Evolutionary conservation across 352 stramenopile species (phyloP), one percentile per base, ranked within the genome.

Genomic region (Phytophthora sp.): DNA sequence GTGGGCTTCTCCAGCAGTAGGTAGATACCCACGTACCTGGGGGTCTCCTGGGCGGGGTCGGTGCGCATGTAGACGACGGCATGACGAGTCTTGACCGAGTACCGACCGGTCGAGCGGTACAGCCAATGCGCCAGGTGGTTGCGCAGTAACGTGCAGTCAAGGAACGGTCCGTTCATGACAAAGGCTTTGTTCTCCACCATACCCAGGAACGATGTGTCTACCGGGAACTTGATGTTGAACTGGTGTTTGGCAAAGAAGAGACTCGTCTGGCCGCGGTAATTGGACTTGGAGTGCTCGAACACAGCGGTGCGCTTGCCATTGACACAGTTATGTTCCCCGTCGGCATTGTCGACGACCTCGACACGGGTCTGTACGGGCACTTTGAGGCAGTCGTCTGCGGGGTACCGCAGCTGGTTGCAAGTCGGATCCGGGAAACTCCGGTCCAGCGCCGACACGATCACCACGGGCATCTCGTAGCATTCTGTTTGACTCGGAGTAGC

Each of bases 101-200:
- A 94, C 13, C 86, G 82, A 24, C 77, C 73, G 7, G 84, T 93
- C 16, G 71, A 64, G 15, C 86, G 86, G 52, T 82, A 94, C 27
- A 94, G 39, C 80, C 81, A 92, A 56, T 94, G 84, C 15, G 84
- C 84, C 49, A 94, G 65, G 65, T 94, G 86, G 69, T 94, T 94
- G 47, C 86, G 84, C 47, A 91, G 51, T 52, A 94, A 21, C 7
- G 71, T 85, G 55, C 80, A 84, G 71, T 94, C 86, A 13, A 93
- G 46, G 65, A 79, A 91, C 4, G 86, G 86, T 0, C 86, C 86
- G 44, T 94, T 92, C 50, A 94, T 79, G 16, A 92, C 74, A 63
- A 90, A 94, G 2, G 74, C 73, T 50, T 76, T 79, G 60, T 91
- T 87, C 29, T 80, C 71, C 0, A 86, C 84, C 36, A 94, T 66